phyloP scores from a whole-genome alignment of 306 rosid genomes.

The Lithocarpus polystachyus region DNA sequence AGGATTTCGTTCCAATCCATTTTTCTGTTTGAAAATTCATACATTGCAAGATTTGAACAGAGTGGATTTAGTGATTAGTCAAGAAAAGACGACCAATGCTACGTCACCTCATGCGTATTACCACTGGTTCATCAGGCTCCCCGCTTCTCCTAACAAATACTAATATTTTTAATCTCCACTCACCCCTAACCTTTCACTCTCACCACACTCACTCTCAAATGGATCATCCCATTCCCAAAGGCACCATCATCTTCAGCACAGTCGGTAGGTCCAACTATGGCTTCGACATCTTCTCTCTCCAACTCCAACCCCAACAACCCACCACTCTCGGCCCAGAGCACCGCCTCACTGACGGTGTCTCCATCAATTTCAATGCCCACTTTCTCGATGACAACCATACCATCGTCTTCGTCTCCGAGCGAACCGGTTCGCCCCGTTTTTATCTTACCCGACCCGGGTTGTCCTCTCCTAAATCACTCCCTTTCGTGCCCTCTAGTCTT shows the following conservation, averaged over 20 bases:
- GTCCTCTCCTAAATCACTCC: slow-evolving; percentile 22
- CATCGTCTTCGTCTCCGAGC: slow-evolving; percentile 65
- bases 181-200: background rate
- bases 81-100: no score
- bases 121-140: background rate
- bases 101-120: background rate
- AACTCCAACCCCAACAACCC: slow-evolving; percentile 15
- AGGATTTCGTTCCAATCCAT: no score
- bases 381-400: slow-evolving; percentile 30
- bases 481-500: slow-evolving; percentile 33
- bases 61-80: no score
- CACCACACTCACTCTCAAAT: background rate
- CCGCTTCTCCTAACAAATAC: background rate
- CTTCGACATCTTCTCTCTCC: slow-evolving; percentile 61
- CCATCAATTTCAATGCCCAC: slow-evolving; percentile 77
- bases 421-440: slow-evolving; percentile 56
- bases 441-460: slow-evolving; percentile 36
- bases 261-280: slow-evolving; percentile 62
- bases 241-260: slow-evolving; percentile 60
- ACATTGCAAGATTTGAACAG: no score
- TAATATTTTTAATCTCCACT: background rate
- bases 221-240: slow-evolving; percentile 10
- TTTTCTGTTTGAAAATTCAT: no score
- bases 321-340: slow-evolving; percentile 21
- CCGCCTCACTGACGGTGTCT: slow-evolving; percentile 65